Evolutionary conservation across 2,329 filamentous ascomycete genomes (phyloP).

Genomic region (Bipolaris oryzae): DNA sequence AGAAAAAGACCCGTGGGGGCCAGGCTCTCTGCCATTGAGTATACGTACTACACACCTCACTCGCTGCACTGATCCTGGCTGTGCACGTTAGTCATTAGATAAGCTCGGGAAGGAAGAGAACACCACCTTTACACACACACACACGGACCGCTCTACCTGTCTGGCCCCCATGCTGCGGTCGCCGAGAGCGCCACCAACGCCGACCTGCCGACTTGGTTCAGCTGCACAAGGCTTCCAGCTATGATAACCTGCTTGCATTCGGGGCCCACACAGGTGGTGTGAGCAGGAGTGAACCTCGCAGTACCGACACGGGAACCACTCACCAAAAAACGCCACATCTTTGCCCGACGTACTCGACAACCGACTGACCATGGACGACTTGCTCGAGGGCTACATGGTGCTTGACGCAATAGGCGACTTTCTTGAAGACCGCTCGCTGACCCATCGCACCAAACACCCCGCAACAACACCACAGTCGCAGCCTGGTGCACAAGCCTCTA

Average conservation of each 20-base stretch:
- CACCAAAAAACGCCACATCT: background rate
- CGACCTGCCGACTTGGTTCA: constrained; percentile 5
- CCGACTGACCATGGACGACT: constrained; percentile 10
- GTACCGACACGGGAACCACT: background rate
- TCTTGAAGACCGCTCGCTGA: background rate
- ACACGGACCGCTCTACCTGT: background rate
- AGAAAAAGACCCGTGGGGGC: background rate
- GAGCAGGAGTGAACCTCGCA: background rate
- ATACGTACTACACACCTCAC: background rate
- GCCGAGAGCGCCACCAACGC: constrained; percentile 10
- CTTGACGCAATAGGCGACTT: constrained; percentile 17
- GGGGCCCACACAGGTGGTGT: background rate
- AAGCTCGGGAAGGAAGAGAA: background rate
- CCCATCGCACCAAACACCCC: background rate
- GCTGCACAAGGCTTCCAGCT: constrained; percentile 6
- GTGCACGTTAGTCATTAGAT: background rate
- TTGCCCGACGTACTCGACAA: background rate
- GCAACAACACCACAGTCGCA: background rate
- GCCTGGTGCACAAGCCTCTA: background rate
- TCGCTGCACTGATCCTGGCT: background rate
- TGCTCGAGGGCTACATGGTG: constrained; percentile 27
- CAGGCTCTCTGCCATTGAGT: background rate
- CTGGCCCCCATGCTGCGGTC: background rate
- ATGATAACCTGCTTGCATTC: constrained; percentile 5
- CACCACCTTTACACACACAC: background rate